Evolutionary conservation across 2,329 filamentous ascomycete species (phyloP).

Genomic region (Myotisia sp.): DNA sequence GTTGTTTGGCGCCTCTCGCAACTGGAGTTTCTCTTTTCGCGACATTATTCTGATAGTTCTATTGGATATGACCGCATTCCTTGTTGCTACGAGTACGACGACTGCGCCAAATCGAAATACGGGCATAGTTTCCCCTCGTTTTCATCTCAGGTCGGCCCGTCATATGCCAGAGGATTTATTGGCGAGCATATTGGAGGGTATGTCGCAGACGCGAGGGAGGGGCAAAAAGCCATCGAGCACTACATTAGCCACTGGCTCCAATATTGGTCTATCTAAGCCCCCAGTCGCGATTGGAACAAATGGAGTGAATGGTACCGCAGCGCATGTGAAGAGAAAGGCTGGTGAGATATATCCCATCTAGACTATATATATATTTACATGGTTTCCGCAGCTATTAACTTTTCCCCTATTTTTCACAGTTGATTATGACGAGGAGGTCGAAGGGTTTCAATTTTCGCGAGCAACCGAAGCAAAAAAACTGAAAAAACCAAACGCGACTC

Average conservation of each 20-base stretch:
- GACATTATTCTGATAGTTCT: background rate
- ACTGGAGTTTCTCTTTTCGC: background rate
- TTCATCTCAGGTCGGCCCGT: background rate
- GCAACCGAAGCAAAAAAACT: conserved; percentile 21
- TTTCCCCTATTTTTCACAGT: conserved; percentile 5
- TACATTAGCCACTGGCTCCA: no score
- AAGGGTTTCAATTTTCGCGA: conserved; percentile 62
- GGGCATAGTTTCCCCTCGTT: conserved; percentile 1
- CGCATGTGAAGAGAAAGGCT: conserved; percentile 33
- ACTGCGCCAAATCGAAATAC: conserved; percentile 10
- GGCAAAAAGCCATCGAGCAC: conserved; percentile 1
- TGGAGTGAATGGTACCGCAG: conserved; percentile 13
- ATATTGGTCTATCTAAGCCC: no score
- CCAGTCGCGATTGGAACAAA: conserved; percentile 5
- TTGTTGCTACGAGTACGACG: conserved; percentile 7
- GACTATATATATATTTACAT: background rate
- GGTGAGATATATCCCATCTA: conserved; percentile 21
- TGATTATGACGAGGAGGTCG: conserved; percentile 59
- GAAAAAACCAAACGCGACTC: conserved; percentile 12
- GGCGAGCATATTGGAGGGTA: conserved; percentile 1
- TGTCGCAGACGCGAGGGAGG: conserved; percentile 11
- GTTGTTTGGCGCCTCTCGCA: background rate
- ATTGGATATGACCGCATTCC: conserved; percentile 13
- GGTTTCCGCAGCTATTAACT: conserved; percentile 7
- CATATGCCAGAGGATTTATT: background rate